Percentiles rank a stretch among this genome's conserved stretches.
These are phyloP conservation scores for Penicillium paradoxum DNA, from an alignment of 495 filamentous ascomycete genomes.

Conservation along the genomic window DNA sequence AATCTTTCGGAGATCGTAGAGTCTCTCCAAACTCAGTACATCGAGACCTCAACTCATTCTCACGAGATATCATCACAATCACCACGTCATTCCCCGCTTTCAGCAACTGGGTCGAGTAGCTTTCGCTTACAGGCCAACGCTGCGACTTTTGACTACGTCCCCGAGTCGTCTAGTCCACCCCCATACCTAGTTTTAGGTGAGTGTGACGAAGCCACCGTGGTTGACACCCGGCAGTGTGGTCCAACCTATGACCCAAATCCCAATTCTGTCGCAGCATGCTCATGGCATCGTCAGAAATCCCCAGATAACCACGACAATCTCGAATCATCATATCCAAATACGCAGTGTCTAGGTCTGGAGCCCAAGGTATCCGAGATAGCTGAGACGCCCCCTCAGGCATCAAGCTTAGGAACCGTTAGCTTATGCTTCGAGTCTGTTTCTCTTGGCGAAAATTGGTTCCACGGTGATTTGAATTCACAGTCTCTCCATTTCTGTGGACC, in stretches of 20 bases:
- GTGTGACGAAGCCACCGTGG: neutral
- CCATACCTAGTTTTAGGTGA: conserved; percentile 19
- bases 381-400: conserved; percentile 20
- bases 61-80: neutral
- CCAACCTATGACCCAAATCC: neutral
- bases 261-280: neutral
- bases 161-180: conserved; percentile 10
- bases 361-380: conserved; percentile 17
- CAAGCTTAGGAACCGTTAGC: no score
- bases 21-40: neutral
- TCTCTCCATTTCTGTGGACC: neutral
- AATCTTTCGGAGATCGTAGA: conserved; percentile 5
- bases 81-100: neutral
- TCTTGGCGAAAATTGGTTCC: neutral
- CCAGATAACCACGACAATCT: neutral
- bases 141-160: conserved; percentile 4
- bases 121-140: neutral
- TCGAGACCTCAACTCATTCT: neutral
- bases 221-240: neutral
- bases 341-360: neutral
- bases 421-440: neutral
- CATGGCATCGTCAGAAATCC: neutral
- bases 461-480: neutral
- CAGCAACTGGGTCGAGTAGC: neutral
- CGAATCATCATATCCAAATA: neutral